A percentile compares a stretch with the other conserved stretches of the same genome.
Evolutionary conservation across 2,329 filamentous ascomycete genomes (phyloP).

Genomic region (Aspergillus versicolor): DNA sequence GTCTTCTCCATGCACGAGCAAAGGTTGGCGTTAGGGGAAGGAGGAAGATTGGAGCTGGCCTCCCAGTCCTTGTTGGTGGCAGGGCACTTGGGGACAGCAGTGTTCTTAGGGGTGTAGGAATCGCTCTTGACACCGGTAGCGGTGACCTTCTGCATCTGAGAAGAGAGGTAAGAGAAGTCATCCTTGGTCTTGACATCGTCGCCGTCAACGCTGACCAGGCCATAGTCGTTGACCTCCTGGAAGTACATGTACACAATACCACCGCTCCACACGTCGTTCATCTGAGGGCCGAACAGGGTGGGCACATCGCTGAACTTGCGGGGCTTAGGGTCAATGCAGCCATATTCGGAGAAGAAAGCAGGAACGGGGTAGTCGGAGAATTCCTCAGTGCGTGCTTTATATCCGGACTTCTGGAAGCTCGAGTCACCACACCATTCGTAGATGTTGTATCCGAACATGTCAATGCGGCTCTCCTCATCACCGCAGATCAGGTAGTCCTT

Average conservation of each 20-base stretch:
- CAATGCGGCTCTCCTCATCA: conserved; percentile 64
- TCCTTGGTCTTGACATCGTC: conserved; percentile 63
- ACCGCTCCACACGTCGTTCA: conserved; percentile 87
- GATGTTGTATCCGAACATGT: conserved; percentile 99
- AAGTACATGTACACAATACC: conserved; percentile 99
- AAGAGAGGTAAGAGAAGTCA: conserved; percentile 73
- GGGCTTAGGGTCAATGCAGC: conserved; percentile 74
- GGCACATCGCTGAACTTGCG: conserved; percentile 84
- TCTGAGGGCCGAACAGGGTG: conserved; percentile 74
- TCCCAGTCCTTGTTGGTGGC: conserved; percentile 64
- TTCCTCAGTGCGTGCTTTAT: conserved; percentile 77
- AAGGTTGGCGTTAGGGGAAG: conserved; percentile 72
- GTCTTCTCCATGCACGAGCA: conserved; percentile 83
- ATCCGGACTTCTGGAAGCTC: conserved; percentile 73
- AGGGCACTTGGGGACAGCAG: conserved; percentile 69
- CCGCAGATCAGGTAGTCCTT: conserved; percentile 96
- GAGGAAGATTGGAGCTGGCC: conserved; percentile 70
- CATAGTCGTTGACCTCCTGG: conserved; percentile 86
- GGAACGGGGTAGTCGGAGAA: conserved; percentile 88
- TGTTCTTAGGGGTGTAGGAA: conserved; percentile 73
- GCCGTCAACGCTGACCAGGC: conserved; percentile 61
- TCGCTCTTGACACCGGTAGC: conserved; percentile 65
- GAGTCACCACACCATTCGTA: conserved; percentile 98
- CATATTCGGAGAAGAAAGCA: conserved; percentile 98
- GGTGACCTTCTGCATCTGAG: conserved; percentile 65